Conservation (phyloP, 2,329 filamentous ascomycete species). For the Tolypocladium sp. region DNA sequence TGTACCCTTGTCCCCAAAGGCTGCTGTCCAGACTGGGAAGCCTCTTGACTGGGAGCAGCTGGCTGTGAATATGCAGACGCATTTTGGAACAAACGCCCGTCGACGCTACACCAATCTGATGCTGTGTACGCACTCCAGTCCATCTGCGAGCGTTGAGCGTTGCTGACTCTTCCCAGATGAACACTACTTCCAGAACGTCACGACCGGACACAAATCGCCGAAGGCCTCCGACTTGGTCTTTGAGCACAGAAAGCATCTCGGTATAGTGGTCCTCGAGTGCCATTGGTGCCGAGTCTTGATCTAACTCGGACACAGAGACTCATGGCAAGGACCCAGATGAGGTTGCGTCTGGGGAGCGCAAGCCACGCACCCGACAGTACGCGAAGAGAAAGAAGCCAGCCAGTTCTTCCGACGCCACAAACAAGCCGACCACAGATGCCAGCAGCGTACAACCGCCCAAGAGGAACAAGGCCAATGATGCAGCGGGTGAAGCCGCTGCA, state of each 20-base stretch:
- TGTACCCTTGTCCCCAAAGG: slow-evolving; percentile 26
- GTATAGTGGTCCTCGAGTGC: slow-evolving; percentile 7
- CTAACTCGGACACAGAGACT: background rate
- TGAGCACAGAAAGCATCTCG: slow-evolving; percentile 18
- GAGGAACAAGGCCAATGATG: background rate
- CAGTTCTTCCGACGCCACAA: no score
- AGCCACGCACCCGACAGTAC: background rate
- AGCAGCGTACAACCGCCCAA: background rate
- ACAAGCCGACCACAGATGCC: background rate
- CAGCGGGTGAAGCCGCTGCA: background rate
- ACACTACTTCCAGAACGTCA: slow-evolving; percentile 35
- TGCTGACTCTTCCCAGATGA: slow-evolving; percentile 25
- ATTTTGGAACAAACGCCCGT: slow-evolving; percentile 23
- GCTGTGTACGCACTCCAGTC: slow-evolving; percentile 24
- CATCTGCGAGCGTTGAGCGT: background rate
- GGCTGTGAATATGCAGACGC: slow-evolving; percentile 26
- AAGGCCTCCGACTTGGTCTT: slow-evolving; percentile 23
- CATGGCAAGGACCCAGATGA: background rate
- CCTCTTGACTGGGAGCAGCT: slow-evolving; percentile 26
- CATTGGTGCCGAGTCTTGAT: background rate
- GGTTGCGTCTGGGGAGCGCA: background rate
- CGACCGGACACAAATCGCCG: slow-evolving; percentile 26
- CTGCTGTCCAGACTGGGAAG: slow-evolving; percentile 8
- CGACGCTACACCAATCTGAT: slow-evolving; percentile 29
- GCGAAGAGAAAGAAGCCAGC: background rate